phyloP scores from a whole-genome alignment of 768 basidiomycete species.

The Fomitopsis pulvina region DNA sequence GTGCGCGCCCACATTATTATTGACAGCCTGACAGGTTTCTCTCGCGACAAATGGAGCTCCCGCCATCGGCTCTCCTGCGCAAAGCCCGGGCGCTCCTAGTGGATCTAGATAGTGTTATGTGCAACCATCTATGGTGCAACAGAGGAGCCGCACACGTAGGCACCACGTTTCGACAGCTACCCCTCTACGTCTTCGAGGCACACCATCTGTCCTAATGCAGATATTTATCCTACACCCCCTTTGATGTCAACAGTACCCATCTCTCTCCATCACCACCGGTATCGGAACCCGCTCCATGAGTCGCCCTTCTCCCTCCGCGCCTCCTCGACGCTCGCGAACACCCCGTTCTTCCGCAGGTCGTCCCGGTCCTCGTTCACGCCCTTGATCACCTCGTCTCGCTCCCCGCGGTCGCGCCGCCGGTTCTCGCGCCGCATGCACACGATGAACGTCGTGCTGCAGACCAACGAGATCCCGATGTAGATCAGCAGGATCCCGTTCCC shows the following conservation, averaged over 20 bases:
- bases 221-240: background rate
- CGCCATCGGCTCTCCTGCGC: background rate
- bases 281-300: slow-evolving; percentile 69
- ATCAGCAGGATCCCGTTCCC: slow-evolving; percentile 60
- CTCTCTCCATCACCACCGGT: slow-evolving; percentile 35
- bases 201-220: background rate
- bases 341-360: slow-evolving; percentile 44
- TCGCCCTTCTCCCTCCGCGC: slow-evolving; percentile 69
- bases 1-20: too few species aligned
- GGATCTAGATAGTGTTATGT: background rate
- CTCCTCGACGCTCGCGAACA: slow-evolving; percentile 51
- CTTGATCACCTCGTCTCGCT: slow-evolving; percentile 62
- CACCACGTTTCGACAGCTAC: background rate
- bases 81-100: background rate
- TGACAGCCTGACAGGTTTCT: too few species aligned
- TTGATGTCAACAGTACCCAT: background rate
- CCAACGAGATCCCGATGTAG: slow-evolving; percentile 62
- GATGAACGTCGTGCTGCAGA: slow-evolving; percentile 36
- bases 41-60: too few species aligned
- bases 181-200: background rate
- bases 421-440: slow-evolving; percentile 52
- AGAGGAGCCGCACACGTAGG: too few species aligned
- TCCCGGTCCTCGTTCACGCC: slow-evolving; percentile 30
- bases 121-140: background rate
- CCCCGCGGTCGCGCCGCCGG: slow-evolving; percentile 54